Conservation (phyloP, 1,139 yeast species). For the Eremothecium cymbalariae region DNA sequence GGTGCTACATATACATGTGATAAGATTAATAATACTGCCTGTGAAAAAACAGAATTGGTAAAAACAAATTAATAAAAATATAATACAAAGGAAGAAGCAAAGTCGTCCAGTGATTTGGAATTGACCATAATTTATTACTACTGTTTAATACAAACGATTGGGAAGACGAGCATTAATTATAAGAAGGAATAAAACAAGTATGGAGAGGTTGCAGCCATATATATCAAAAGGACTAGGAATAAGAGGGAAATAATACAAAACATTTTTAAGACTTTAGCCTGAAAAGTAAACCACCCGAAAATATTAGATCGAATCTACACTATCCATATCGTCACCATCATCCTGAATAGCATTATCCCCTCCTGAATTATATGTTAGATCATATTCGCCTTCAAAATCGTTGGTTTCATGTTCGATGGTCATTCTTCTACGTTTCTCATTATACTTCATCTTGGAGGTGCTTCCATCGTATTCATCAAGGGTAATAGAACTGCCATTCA, state of each 20-base stretch:
- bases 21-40: neutral
- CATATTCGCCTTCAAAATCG: conserved; percentile 41
- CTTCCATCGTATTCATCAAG: conserved; percentile 32
- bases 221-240: too few relatives aligned
- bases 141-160: too few relatives aligned
- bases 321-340: conserved; percentile 25
- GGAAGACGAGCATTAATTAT: too few relatives aligned
- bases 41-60: neutral
- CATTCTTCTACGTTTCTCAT: conserved; percentile 26
- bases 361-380: conserved; percentile 33
- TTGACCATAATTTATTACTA: too few relatives aligned
- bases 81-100: conserved; percentile 1
- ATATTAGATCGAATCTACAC: too few relatives aligned
- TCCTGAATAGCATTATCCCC: conserved; percentile 32
- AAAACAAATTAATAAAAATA: neutral
- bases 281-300: too few relatives aligned
- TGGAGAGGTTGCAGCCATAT: too few relatives aligned
- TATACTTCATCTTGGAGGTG: conserved; percentile 13
- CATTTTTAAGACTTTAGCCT: too few relatives aligned
- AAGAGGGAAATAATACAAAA: too few relatives aligned
- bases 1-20: neutral
- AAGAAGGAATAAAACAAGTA: too few relatives aligned
- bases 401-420: conserved; percentile 33
- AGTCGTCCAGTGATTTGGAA: too few relatives aligned
- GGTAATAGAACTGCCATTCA: conserved; percentile 22